These are phyloP conservation scores for Ustilago shanxiensis DNA, from an alignment of 1,284 basidiomycete genomes.

Conservation along the genomic window DNA sequence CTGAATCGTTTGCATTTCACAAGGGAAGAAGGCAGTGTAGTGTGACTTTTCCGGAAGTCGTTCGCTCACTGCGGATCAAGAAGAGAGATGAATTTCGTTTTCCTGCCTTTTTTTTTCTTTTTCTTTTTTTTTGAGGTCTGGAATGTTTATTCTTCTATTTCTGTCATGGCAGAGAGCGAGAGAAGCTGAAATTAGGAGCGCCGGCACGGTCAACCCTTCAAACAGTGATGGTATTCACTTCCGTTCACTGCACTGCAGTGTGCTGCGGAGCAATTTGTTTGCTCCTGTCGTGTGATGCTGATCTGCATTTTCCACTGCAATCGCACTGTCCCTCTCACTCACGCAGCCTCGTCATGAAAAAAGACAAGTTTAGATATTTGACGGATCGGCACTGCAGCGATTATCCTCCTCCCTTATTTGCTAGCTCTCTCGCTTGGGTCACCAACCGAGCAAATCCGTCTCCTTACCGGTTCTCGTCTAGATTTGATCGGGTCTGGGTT, in stretches of 20 bases:
- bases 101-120: neutral
- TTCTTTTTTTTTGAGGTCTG: no score
- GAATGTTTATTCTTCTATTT: neutral
- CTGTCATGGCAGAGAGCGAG: neutral
- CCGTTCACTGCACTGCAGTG: neutral
- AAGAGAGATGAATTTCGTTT: neutral
- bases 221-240: neutral
- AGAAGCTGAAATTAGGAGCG: neutral
- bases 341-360: neutral
- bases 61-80: no score
- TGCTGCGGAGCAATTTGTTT: constrained; percentile 1
- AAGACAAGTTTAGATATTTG: neutral
- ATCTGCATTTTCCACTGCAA: neutral
- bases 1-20: neutral
- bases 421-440: neutral
- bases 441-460: neutral
- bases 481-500: neutral
- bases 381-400: neutral
- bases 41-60: neutral
- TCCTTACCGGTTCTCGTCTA: neutral
- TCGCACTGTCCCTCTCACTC: neutral
- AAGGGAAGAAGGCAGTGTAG: neutral
- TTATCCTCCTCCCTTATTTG: neutral
- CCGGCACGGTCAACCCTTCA: neutral
- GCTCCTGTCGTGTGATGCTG: constrained; percentile 2